Base-by-base conservation (phyloP, 2,329 filamentous ascomycete genomes). In the Periconia digitata region DNA sequence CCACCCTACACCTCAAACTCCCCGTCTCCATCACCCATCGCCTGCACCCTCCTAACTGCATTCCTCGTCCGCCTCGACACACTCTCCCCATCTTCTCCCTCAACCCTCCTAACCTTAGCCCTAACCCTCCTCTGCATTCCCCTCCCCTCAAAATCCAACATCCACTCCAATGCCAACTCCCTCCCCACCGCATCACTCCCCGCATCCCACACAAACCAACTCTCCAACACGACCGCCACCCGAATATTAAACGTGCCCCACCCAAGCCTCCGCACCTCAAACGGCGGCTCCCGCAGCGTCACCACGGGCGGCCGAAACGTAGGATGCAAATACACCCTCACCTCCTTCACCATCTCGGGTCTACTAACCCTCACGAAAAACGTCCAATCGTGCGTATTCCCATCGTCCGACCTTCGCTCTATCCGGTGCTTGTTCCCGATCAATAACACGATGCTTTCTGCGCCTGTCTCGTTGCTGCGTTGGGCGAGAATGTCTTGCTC, bases 331-430 rank as follows among this genome's bases (percentile, higher is more conserved):
- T 66, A 49, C 4, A 77, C 69, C 22, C 74, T 69, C 7, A 78
- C 70, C 48, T 76, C 66, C 45, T 75, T 64, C 8, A 78, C 65
- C 21, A 78, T 66, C n/a, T 76, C 74, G 8, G 63, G 68, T 3
- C 73, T 62, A n/a, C 69, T 73, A 0, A 69, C 62, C n/a, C 64
- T 54, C 6, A 77, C 72, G 52, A 77, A 78, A 51, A 77, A 77
- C 0, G 67, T 72, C 75, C 76, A 78, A 24, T 73, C 66, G 51
- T 77, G 75, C 46, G 64, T 54, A 40, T 75, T 76, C 36, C 42
- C 35, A 46, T 58, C 44, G 36, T 65, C 44, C 24, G 53, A 16
- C 15, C 40, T 49, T n/a, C 56, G 43, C 3, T 70, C 53, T 10
- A 65, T 37, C 10, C 55, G 47, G 54, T 77, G 75, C 44, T 63